Evolutionary conservation across 306 rosid species (phyloP).

Genomic region (Trichosanthes truncata): DNA sequence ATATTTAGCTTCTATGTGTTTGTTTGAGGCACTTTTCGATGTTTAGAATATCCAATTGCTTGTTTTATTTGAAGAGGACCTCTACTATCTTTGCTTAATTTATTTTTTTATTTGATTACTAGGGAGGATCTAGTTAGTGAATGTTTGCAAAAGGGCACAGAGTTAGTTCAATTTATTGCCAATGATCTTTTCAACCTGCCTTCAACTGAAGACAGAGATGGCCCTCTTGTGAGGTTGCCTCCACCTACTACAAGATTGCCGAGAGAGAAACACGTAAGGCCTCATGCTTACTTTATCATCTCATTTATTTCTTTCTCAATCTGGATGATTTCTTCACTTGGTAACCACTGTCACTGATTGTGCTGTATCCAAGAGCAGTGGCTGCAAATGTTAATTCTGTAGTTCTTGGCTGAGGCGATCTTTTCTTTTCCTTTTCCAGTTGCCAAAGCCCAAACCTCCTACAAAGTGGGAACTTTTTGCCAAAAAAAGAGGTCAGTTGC

Average conservation of each 20-base stretch:
- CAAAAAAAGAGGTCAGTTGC: conserved; percentile 58
- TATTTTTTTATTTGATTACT: neutral
- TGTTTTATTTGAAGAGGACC: neutral
- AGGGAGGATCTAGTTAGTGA: conserved; percentile 59
- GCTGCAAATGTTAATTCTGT: neutral
- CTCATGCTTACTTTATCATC: neutral
- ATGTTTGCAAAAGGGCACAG: conserved; percentile 57
- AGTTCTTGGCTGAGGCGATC: neutral
- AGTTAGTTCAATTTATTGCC: conserved; percentile 69
- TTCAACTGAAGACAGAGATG: conserved; percentile 62
- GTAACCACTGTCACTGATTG: neutral
- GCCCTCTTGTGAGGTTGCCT: conserved; percentile 76
- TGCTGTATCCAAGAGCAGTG: neutral
- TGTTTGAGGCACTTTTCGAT: neutral
- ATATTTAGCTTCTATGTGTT: no score
- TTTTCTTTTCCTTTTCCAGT: conserved; percentile 30
- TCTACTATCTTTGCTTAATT: neutral
- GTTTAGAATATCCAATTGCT: neutral
- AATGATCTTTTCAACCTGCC: conserved; percentile 56
- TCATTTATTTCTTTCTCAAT: neutral
- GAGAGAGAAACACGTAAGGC: conserved; percentile 69
- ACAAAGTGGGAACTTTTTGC: conserved; percentile 91
- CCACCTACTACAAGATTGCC: conserved; percentile 60
- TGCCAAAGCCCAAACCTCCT: conserved; percentile 79
- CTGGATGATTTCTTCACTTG: neutral